phyloP scores from a whole-genome alignment of 306 rosid species.

The Rosa lucieae region DNA sequence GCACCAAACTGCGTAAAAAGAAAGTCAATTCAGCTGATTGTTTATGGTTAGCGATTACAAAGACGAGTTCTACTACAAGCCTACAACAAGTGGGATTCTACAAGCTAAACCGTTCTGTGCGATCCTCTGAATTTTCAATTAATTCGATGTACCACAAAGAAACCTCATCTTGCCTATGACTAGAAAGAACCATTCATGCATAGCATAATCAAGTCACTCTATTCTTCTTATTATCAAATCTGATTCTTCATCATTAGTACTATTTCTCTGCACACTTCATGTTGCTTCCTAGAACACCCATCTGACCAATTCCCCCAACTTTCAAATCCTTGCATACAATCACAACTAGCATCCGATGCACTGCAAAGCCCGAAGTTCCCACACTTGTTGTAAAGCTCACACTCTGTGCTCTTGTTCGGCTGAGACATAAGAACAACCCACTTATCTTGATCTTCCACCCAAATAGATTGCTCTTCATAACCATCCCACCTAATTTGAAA shows the following conservation, averaged over 20 bases:
- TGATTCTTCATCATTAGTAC: conserved; percentile 16
- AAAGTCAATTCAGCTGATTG: not conserved
- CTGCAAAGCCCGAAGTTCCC: conserved; percentile 62
- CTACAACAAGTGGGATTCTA: not conserved
- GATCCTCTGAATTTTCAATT: not conserved
- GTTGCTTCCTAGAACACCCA: conserved; percentile 67
- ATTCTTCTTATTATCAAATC: not conserved
- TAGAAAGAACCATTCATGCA: not conserved
- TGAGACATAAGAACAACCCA: conserved; percentile 44
- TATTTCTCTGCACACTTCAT: conserved; percentile 46
- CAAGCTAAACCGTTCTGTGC: not conserved
- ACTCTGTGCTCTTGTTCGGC: conserved; percentile 38
- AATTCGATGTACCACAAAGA: too few relatives aligned
- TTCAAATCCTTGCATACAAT: conserved; percentile 59
- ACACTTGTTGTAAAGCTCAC: conserved; percentile 71
- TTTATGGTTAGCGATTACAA: not conserved
- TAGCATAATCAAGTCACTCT: not conserved
- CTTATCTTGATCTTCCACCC: conserved; percentile 34
- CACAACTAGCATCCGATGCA: conserved; percentile 37
- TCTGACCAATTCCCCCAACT: conserved; percentile 44
- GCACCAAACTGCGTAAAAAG: not conserved
- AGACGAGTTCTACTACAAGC: not conserved
- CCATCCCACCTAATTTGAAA: conserved; percentile 71
- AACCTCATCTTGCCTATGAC: not conserved
- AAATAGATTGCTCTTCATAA: conserved; percentile 38